Evolutionary conservation across 306 rosid genomes (phyloP), one percentile per base, ranked within the genome.

Genomic region (Notholithocarpus densiflorus): DNA sequence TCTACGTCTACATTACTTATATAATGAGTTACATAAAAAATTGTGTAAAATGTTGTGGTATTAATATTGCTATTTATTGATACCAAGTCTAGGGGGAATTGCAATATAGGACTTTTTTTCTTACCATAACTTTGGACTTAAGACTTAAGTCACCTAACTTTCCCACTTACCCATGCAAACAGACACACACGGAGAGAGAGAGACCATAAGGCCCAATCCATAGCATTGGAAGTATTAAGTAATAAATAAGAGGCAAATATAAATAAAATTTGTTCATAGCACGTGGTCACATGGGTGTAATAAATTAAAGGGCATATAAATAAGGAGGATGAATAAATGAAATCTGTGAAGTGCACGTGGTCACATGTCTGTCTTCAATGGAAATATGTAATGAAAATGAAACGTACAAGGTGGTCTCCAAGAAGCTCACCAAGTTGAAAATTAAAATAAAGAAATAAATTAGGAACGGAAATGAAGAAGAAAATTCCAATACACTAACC

Each of bases 301-400:
- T 51, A 9, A n/a, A 17, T 75, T 27, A 37, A 4, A 23, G 21
- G 17, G 59, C 53, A 43, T 18, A 37, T 72, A 54, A 65, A 56
- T 9, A 13, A 40, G 5, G 74, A 21, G 62, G 7, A 56, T 4
- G 74, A 59, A 52, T 75, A 43, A 74, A 23, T 7, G n/a, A 60
- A 18, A 74, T 29, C 48, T 64, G 76, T 81, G 76, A 87, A 62
- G 72, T 66, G 85, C 85, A 89, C 79, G 85, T 84, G 93, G 87
- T 73, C 91, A 75, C 81, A 74, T 55, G 73, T 31, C 70, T 73
- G 82, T 71, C 62, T 60, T 29, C 76, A 8, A 32, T 23, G 52
- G 11, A 37, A 37, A 21, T 59, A 48, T 8, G 45, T 2, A 7
- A 43, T 56, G 4, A 79, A 81, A 6, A 43, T 56, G 4, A 79